Conservation (phyloP, 257 asterid species). For the Solanum paucissectum region DNA sequence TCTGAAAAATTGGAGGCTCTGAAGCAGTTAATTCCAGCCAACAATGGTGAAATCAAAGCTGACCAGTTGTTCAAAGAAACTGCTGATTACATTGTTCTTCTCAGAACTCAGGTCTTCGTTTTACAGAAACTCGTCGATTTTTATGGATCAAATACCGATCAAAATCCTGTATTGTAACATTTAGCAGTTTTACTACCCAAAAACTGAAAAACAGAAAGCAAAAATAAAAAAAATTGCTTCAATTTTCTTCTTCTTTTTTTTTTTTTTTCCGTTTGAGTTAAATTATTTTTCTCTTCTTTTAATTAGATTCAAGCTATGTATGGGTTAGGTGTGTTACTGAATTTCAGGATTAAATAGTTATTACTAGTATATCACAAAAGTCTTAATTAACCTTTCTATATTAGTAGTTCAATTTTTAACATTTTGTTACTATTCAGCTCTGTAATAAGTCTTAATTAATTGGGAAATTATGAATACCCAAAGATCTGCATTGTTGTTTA, state of each 20-base stretch:
- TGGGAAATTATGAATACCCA: not conserved
- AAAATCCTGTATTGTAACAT: constrained; percentile 34
- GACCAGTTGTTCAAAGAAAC: constrained; percentile 68
- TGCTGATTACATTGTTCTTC: constrained; percentile 64
- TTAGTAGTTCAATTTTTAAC: not conserved
- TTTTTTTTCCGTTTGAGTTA: not conserved
- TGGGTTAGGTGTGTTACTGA: not conserved
- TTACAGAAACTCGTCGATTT: constrained; percentile 62
- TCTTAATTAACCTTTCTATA: not conserved
- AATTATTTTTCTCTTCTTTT: not conserved
- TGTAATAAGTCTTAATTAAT: not conserved
- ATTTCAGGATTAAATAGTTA: not conserved
- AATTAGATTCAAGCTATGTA: constrained; percentile 5
- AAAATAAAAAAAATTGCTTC: constrained; percentile 1
- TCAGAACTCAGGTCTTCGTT: constrained; percentile 57
- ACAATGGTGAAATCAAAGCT: constrained; percentile 21
- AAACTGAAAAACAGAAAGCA: not conserved
- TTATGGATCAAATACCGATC: constrained; percentile 27
- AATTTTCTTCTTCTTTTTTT: constrained; percentile 1
- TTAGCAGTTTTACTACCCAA: not conserved
- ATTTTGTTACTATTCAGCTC: not conserved
- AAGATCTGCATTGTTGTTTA: not conserved
- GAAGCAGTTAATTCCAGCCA: constrained; percentile 46
- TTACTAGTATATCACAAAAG: not conserved
- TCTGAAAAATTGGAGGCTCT: constrained; percentile 70